These are phyloP conservation scores for Ilyonectria sp. DNA, from an alignment of 2,329 filamentous ascomycete species.

Conservation along the genomic window DNA sequence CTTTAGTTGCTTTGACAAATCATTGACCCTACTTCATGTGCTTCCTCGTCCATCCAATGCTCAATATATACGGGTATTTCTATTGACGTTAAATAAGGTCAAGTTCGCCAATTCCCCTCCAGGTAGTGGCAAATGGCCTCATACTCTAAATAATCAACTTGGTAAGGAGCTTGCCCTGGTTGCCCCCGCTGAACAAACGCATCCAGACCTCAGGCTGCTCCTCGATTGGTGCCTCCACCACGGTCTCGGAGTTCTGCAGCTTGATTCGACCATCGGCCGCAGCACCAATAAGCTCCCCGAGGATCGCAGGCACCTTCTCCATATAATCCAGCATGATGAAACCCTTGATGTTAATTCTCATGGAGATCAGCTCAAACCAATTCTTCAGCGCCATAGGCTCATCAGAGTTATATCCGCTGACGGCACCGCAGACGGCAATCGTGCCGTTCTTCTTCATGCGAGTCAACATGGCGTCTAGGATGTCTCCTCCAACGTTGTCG, in stretches of 20 bases:
- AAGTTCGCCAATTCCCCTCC: background rate
- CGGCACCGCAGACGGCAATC: conserved; percentile 48
- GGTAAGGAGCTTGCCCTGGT: conserved; percentile 49
- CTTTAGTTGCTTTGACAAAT: background rate
- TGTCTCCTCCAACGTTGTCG: conserved; percentile 49
- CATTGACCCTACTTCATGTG: background rate
- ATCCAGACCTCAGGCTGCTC: conserved; percentile 48
- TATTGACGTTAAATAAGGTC: background rate
- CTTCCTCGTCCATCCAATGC: too few relatives aligned
- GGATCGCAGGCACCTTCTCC: conserved; percentile 47
- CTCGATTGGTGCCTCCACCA: conserved; percentile 47
- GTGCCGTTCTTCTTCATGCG: conserved; percentile 47
- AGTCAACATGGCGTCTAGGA: conserved; percentile 48
- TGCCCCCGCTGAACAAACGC: conserved; percentile 46
- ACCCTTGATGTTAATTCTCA: conserved; percentile 44
- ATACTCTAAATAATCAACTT: conserved; percentile 42
- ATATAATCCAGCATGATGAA: conserved; percentile 51
- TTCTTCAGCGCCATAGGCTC: conserved; percentile 48
- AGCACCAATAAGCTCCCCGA: conserved; percentile 47
- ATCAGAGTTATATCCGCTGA: conserved; percentile 47
- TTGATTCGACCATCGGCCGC: conserved; percentile 48
- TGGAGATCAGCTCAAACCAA: conserved; percentile 50
- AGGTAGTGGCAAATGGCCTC: background rate
- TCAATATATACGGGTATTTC: too few relatives aligned
- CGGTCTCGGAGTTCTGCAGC: conserved; percentile 44